Conservation (phyloP, 2,329 filamentous ascomycete genomes). For the Neofusicoccum kwambonambiense region DNA sequence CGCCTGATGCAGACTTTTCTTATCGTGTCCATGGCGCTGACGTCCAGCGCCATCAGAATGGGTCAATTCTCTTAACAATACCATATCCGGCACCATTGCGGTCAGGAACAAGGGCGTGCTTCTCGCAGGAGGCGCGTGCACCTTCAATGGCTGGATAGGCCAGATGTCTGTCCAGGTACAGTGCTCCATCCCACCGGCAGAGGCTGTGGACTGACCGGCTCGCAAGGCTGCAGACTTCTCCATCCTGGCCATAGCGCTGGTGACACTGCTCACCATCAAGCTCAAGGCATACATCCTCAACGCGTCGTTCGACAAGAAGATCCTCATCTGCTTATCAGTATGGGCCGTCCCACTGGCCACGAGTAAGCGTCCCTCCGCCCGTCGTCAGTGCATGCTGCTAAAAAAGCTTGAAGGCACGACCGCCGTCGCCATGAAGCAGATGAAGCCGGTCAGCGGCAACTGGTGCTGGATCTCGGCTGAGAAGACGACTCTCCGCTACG, state of each 20-base stretch:
- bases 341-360: conserved; percentile 45
- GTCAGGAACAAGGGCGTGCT: conserved; percentile 29
- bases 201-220: background rate
- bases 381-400: background rate
- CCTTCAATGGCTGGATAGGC: conserved; percentile 46
- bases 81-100: conserved; percentile 42
- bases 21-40: background rate
- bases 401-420: background rate
- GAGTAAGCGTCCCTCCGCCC: conserved; percentile 23
- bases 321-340: conserved; percentile 38
- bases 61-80: conserved; percentile 46
- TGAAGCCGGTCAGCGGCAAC: conserved; percentile 46
- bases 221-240: conserved; percentile 36
- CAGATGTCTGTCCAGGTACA: conserved; percentile 48
- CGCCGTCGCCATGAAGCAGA: conserved; percentile 20
- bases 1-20: background rate
- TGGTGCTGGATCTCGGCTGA: conserved; percentile 50
- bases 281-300: conserved; percentile 36
- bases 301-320: conserved; percentile 29
- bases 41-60: conserved; percentile 37
- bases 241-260: conserved; percentile 47
- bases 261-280: conserved; percentile 43
- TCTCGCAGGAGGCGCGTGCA: conserved; percentile 36
- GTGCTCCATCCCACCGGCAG: background rate
- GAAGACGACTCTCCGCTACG: conserved; percentile 42